Evolutionary conservation across 2,329 filamentous ascomycete species (phyloP), one percentile per base, ranked within the genome.

Genomic region (Thelonectria discophora): DNA sequence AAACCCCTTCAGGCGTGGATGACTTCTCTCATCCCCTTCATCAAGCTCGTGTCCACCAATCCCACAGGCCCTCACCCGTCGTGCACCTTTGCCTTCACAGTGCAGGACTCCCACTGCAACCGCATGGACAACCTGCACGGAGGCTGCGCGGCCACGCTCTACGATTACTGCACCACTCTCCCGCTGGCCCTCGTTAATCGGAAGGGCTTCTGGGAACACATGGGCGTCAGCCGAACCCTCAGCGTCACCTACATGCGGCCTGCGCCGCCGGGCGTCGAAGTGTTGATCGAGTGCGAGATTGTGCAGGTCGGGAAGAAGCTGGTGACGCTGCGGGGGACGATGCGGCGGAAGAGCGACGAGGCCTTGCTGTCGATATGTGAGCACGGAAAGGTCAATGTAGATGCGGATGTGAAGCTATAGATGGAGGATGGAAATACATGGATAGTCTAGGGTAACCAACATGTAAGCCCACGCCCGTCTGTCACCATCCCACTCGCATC

Each of bases 221-320:
- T 88, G 21, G 89, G 90, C 39, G 88, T 92, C 24, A 87, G 81
- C 71, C 83, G 90, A 60, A 88, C 86, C 24, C 79, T 93, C 55
- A 87, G 84, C 69, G 82, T 90, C 43, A 90, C 87, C 0, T 93
- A 90, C 73, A 76, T 92, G 62, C 82, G 88, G 1, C 89, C 90
- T 1, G 81, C 84, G 3, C 84, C 84, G 1, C 71, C 74, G 12
- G 87, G 84, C 10, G 77, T 76, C 1, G 78, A 80, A 65, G 76
- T 87, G 9, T 68, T 85, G 18, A 71, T 91, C 45, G 80, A 86
- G 65, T 84, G 83, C 65, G 85, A 88, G 68, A 74, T 89, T 15
- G 75, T 89, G 5, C 83, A 87, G 63, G 75, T 82, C 17, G 88
- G 89, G 2, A 82, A 79, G 73, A 80, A 80, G 56, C 64, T 90